These are phyloP conservation scores for Talaromyces sp. DNA, from an alignment of 2,329 filamentous ascomycete genomes.

Conservation along the genomic window DNA sequence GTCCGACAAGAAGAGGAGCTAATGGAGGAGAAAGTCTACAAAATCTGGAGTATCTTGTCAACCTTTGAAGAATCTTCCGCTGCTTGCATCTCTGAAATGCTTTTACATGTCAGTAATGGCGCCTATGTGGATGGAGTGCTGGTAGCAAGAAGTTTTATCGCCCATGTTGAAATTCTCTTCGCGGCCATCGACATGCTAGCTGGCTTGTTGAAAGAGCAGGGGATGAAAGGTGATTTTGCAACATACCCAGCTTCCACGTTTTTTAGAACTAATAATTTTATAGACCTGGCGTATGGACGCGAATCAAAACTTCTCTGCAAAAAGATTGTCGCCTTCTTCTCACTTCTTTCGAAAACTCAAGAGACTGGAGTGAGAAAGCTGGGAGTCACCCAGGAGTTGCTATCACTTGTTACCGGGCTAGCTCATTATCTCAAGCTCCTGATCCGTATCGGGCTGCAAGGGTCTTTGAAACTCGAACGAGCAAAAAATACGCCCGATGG, in stretches of 20 bases:
- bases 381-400: slow-evolving; percentile 93
- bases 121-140: slow-evolving; percentile 92
- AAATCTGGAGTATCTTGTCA: slow-evolving; percentile 96
- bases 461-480: slow-evolving; percentile 82
- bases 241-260: neutral
- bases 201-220: slow-evolving; percentile 59
- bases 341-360: slow-evolving; percentile 87
- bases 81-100: slow-evolving; percentile 98
- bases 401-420: slow-evolving; percentile 92
- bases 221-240: slow-evolving; percentile 65
- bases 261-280: slow-evolving; percentile 19
- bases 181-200: slow-evolving; percentile 82
- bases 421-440: slow-evolving; percentile 97
- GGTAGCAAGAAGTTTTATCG: slow-evolving; percentile 92
- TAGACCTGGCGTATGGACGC: slow-evolving; percentile 82
- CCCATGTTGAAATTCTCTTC: slow-evolving; percentile 91
- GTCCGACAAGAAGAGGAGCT: slow-evolving; percentile 83
- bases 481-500: slow-evolving; percentile 71
- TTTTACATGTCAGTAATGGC: slow-evolving; percentile 95
- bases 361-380: slow-evolving; percentile 85
- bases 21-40: slow-evolving; percentile 97
- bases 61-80: slow-evolving; percentile 97
- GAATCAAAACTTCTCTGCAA: slow-evolving; percentile 99
- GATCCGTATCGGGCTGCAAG: slow-evolving; percentile 93
- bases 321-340: slow-evolving; percentile 98